A percentile compares a stretch with the other conserved stretches of the same genome.
These are phyloP conservation scores for Kalmusia sp. DNA, from an alignment of 2,329 filamentous ascomycete genomes.

Conservation along the genomic window DNA sequence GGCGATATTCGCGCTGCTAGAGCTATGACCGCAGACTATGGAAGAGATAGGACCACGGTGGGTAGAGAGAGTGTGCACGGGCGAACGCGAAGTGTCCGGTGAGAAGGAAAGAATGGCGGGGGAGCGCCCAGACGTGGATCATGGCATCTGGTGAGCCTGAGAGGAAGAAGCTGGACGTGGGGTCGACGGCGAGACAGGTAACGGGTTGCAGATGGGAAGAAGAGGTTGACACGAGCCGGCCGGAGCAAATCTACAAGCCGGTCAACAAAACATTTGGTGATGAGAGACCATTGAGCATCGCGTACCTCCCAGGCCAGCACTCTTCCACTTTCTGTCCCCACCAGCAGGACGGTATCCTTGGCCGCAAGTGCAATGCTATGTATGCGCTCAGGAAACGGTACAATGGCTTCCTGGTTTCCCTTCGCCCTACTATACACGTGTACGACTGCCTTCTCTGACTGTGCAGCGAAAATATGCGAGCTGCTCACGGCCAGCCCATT, in stretches of 20 bases:
- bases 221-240: slow-evolving; percentile 76
- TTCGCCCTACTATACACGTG: slow-evolving; percentile 88
- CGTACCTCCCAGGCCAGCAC: slow-evolving; percentile 91
- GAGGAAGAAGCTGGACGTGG: slow-evolving; percentile 75
- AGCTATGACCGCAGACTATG: slow-evolving; percentile 69
- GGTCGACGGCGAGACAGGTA: slow-evolving; percentile 74
- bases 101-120: slow-evolving; percentile 73
- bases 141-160: slow-evolving; percentile 87
- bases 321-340: slow-evolving; percentile 85
- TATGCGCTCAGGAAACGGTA: slow-evolving; percentile 88
- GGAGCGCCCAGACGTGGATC: slow-evolving; percentile 88
- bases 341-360: slow-evolving; percentile 70
- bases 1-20: slow-evolving; percentile 78
- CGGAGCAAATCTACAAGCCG: slow-evolving; percentile 69
- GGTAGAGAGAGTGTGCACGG: slow-evolving; percentile 77
- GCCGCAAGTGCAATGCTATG: slow-evolving; percentile 76
- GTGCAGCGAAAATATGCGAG: slow-evolving; percentile 88
- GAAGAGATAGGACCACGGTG: slow-evolving; percentile 77
- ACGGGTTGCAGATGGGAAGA: slow-evolving; percentile 82
- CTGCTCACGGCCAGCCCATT: slow-evolving; percentile 82
- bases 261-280: slow-evolving; percentile 11
- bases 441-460: slow-evolving; percentile 88
- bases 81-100: slow-evolving; percentile 63
- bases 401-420: slow-evolving; percentile 84
- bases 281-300: slow-evolving; percentile 42